Evolutionary conservation across 2,329 filamentous ascomycete genomes (phyloP), one percentile per base, ranked within the genome.

Genomic region (Pezicula radicicola): DNA sequence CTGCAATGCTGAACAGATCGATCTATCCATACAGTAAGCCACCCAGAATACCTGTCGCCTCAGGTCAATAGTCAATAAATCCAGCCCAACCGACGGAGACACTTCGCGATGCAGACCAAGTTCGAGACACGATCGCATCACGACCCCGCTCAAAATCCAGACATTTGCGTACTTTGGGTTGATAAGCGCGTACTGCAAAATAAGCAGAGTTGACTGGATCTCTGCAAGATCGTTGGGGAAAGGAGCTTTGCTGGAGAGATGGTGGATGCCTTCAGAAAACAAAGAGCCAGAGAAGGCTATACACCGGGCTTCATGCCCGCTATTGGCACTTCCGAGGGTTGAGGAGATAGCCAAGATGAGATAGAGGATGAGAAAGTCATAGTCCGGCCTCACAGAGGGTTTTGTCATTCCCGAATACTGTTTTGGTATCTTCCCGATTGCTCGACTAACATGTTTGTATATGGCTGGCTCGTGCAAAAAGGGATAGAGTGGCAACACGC

Each of bases 201-300:
- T 41, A 10, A 41, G 39, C 16, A 41, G 39, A 10, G n/a, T 41
- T n/a, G 39, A 41, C n/a, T 41, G 39, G 16, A 41, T 13, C 19
- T 41, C 39, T 10, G 39, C 39, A 6, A 41, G 19, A 41, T 19
- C 10, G 19, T 41, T 41, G 8, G 65, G 65, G 36, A 65, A 62
- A 13, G 58, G 54, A 5, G 65, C 58, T 25, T 63, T 60, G n/a
- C 60, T 60, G 12, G 63, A 61, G 3, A 66, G 46, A 36, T 67
- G 66, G 45, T 65, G 64, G 13, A 68, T 64, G 21, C 66, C 66
- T 57, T 68, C 66, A 42, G 66, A 63, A 41, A 67, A 68, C 3
- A 68, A 56, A 6, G 61, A 59, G 2, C 58, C 60, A 2, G 66
- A 68, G 42, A 68, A 62, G 1, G 64, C 58, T 46, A 66, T 62